These are phyloP conservation scores for Leishmania mexicana DNA, from an alignment of 208 protist species.

Conservation along the genomic window DNA sequence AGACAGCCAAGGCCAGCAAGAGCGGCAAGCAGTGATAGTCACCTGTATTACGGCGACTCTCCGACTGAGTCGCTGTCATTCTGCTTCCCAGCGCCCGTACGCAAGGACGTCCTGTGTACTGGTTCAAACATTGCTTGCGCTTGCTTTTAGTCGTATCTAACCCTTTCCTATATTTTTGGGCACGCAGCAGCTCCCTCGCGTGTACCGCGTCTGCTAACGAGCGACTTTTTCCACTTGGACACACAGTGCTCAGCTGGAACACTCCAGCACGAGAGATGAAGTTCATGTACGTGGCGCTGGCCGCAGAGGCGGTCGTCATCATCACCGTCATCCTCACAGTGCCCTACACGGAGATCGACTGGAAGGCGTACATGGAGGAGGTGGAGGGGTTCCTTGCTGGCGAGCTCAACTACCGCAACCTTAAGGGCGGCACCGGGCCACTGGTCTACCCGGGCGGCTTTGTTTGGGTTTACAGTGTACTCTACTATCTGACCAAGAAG, in stretches of 20 bases:
- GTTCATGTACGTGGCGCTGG: constrained; percentile 24
- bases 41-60: background rate
- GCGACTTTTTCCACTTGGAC: background rate
- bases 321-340: constrained; percentile 42
- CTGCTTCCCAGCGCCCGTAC: background rate
- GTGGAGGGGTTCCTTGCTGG: constrained; percentile 74
- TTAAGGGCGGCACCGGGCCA: constrained; percentile 81
- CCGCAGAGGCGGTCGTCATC: constrained; percentile 38
- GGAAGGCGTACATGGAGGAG: constrained; percentile 92
- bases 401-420: constrained; percentile 78
- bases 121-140: background rate
- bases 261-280: constrained; percentile 19
- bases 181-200: background rate
- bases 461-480: constrained; percentile 83
- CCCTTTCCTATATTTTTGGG: background rate
- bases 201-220: background rate
- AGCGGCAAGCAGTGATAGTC: background rate
- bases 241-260: background rate
- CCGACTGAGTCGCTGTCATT: background rate
- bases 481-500: constrained; percentile 77
- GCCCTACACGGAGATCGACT: constrained; percentile 91
- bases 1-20: background rate
- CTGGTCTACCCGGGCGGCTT: constrained; percentile 92
- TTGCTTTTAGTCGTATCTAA: background rate
- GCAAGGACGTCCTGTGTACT: background rate